phyloP scores from a whole-genome alignment of 1,284 basidiomycete species.

The Volvariella volvacea region DNA sequence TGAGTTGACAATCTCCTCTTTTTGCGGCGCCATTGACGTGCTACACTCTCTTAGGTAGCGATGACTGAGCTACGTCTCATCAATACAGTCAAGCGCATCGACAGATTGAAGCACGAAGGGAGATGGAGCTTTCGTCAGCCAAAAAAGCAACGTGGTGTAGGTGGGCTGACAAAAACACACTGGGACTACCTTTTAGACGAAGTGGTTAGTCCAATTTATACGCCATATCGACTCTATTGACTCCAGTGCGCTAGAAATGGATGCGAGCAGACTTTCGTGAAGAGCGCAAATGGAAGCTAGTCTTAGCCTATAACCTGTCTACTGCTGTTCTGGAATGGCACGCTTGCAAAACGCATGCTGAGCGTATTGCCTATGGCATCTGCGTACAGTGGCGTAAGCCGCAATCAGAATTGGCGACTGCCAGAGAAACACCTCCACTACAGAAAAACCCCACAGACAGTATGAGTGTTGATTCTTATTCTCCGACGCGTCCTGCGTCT shows the following conservation, averaged over 20 bases:
- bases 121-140: conserved; percentile 94
- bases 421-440: too few species aligned
- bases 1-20: conserved; percentile 28
- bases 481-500: background rate
- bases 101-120: conserved; percentile 74
- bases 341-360: conserved; percentile 56
- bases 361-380: conserved; percentile 63
- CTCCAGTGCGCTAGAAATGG: conserved; percentile 75
- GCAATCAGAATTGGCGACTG: too few species aligned
- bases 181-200: conserved; percentile 98
- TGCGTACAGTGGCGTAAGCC: conserved; percentile 48
- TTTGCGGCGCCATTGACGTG: background rate
- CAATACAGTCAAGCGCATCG: conserved; percentile 81
- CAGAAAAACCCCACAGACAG: too few species aligned
- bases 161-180: conserved; percentile 79
- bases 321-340: conserved; percentile 87
- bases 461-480: background rate
- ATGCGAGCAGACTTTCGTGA: conserved; percentile 93
- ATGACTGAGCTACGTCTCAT: conserved; percentile 71
- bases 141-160: conserved; percentile 84
- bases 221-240: conserved; percentile 7
- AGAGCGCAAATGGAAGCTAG: conserved; percentile 90
- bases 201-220: conserved; percentile 57
- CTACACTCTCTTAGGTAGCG: conserved; percentile 47
- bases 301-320: conserved; percentile 81